A percentile compares a stretch with the other conserved stretches of the same genome.
Conservation (phyloP, 2,329 filamentous ascomycete genomes). For the Phialophora expanda region DNA sequence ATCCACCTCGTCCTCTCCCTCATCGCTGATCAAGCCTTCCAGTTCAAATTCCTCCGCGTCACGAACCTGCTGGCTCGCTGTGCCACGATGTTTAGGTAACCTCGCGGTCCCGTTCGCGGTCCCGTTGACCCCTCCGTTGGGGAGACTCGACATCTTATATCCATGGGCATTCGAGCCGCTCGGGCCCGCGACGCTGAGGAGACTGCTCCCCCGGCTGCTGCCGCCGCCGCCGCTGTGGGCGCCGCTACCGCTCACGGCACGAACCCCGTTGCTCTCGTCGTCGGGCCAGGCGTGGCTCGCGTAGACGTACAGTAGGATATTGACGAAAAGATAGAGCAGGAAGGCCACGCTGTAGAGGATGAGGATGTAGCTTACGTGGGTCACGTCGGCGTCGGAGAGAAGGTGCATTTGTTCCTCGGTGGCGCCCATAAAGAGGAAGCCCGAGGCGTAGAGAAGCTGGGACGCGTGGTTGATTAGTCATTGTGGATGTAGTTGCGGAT, state of each 20-base stretch:
- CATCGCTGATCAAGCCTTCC: conserved; percentile 85
- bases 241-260: conserved; percentile 5
- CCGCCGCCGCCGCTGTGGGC: conserved; percentile 3
- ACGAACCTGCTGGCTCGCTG: conserved; percentile 59
- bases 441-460: conserved; percentile 86
- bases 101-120: conserved; percentile 27
- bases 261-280: conserved; percentile 38
- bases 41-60: conserved; percentile 95
- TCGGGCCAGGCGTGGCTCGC: conserved; percentile 64
- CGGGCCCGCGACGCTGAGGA: conserved; percentile 27
- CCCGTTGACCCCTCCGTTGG: conserved; percentile 25
- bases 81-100: conserved; percentile 33
- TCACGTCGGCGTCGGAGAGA: conserved; percentile 73
- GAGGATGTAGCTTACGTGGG: conserved; percentile 89
- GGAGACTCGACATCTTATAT: conserved; percentile 22
- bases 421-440: conserved; percentile 96
- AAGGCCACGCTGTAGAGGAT: conserved; percentile 91
- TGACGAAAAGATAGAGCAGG: conserved; percentile 86
- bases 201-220: conserved; percentile 6
- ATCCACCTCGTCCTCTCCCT: conserved; percentile 19
- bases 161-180: conserved; percentile 15
- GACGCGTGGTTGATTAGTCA: conserved; percentile 39
- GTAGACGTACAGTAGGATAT: conserved; percentile 84
- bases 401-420: conserved; percentile 95
- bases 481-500: conserved; percentile 10